Conservation (phyloP, 805 yeast genomes). For the Kluyveromyces aestuarii region DNA sequence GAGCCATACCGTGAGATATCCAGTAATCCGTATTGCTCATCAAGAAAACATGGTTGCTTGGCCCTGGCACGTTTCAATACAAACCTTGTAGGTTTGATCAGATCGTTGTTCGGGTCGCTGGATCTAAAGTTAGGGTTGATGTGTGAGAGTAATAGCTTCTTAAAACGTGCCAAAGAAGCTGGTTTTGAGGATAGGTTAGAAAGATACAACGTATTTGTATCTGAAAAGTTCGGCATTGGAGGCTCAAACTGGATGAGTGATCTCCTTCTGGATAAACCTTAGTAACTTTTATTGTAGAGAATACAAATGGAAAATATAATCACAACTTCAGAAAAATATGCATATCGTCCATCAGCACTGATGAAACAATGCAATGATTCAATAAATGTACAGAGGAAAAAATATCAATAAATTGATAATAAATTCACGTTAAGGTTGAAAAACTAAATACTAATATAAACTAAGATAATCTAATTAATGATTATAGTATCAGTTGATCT, state of each 20-base stretch:
- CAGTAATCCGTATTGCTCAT: conserved; percentile 12
- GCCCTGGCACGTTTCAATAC: neutral
- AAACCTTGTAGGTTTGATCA: neutral
- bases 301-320: neutral
- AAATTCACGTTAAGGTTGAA: neutral
- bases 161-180: conserved; percentile 12
- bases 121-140: conserved; percentile 8
- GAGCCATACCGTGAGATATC: conserved; percentile 12
- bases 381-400: too few species aligned
- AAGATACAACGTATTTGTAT: conserved; percentile 10
- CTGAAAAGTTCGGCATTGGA: neutral
- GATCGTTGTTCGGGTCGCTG: neutral
- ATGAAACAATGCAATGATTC: too few species aligned
- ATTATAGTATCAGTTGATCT: conserved; percentile 9
- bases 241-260: neutral
- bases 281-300: too few species aligned
- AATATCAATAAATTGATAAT: neutral
- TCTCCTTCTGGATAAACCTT: too few species aligned
- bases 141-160: conserved; percentile 9
- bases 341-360: too few species aligned
- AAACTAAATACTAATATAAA: conserved; percentile 2
- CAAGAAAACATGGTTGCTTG: conserved; percentile 6
- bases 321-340: neutral
- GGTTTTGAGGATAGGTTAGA: conserved; percentile 20
- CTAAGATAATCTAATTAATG: conserved; percentile 2